phyloP scores from a whole-genome alignment of 2,329 filamentous ascomycete genomes.

The Colletotrichum euphorbiae region DNA sequence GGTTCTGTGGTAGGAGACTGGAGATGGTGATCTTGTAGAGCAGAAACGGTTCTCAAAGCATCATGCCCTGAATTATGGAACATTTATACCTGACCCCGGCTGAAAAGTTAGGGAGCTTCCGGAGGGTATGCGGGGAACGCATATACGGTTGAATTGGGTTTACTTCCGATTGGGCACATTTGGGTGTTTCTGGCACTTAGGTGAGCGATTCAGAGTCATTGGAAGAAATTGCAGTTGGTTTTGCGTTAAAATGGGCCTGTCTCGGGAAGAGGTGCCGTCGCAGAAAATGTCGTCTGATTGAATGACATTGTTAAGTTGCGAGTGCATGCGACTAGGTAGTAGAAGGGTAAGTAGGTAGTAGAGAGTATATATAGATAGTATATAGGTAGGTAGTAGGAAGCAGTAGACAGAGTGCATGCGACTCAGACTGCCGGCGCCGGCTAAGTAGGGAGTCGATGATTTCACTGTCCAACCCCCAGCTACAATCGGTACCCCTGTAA shows the following conservation, averaged over 20 bases:
- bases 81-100: not conserved
- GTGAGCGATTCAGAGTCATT: not conserved
- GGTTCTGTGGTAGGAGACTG: slow-evolving; percentile 38
- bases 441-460: not conserved
- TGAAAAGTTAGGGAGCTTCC: not conserved
- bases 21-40: no score
- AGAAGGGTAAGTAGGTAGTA: no score
- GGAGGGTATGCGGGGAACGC: slow-evolving; percentile 24
- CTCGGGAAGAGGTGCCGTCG: not conserved
- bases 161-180: not conserved
- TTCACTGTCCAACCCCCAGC: not conserved
- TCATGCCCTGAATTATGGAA: not conserved
- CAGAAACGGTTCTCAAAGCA: no score
- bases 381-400: no score
- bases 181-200: not conserved
- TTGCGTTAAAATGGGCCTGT: not conserved
- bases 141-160: not conserved
- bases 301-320: not conserved
- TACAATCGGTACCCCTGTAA: no score
- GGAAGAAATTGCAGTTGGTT: not conserved
- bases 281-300: not conserved
- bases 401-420: not conserved
- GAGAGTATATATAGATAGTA: no score
- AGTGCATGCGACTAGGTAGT: not conserved
- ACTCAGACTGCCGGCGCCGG: slow-evolving; percentile 8